These are phyloP conservation scores for Nothophytophthora sp. DNA, from an alignment of 352 stramenopile species.

Conservation along the genomic window DNA sequence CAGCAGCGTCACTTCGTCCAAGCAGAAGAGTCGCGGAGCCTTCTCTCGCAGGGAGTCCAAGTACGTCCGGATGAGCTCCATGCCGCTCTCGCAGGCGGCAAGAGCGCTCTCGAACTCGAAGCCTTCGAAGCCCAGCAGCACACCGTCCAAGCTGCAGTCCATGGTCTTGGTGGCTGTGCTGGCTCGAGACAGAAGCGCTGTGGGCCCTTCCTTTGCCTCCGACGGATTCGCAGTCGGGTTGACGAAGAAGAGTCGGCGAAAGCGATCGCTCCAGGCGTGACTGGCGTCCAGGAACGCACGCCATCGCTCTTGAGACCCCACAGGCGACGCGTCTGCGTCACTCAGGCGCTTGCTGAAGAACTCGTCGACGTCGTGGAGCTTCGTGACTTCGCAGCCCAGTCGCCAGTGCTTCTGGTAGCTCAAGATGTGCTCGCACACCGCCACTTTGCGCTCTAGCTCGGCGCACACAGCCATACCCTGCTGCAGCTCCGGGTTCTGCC, in stretches of 20 bases:
- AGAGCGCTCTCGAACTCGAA: slow-evolving; percentile 58
- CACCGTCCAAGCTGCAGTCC: slow-evolving; percentile 37
- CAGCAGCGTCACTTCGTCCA: slow-evolving; percentile 45
- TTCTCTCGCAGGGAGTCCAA: slow-evolving; percentile 35
- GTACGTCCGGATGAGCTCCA: slow-evolving; percentile 42
- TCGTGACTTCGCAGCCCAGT: slow-evolving; percentile 42
- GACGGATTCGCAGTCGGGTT: slow-evolving; percentile 1
- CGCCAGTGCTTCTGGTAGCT: slow-evolving; percentile 51
- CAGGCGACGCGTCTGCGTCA: background rate
- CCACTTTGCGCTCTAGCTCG: slow-evolving; percentile 31
- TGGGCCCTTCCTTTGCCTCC: no score
- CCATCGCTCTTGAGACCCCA: no score
- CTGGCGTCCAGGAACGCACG: slow-evolving; percentile 31
- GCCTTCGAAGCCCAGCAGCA: slow-evolving; percentile 44
- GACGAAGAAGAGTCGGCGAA: slow-evolving; percentile 50
- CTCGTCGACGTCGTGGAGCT: slow-evolving; percentile 64
- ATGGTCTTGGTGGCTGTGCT: slow-evolving; percentile 16
- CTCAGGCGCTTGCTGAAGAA: slow-evolving; percentile 42
- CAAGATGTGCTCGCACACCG: slow-evolving; percentile 37
- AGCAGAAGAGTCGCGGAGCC: slow-evolving; percentile 38
- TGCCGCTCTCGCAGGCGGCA: slow-evolving; percentile 36
- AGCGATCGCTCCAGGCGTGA: slow-evolving; percentile 40
- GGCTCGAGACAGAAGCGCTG: slow-evolving; percentile 1
- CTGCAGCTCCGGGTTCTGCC: slow-evolving; percentile 46
- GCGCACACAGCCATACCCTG: slow-evolving; percentile 21